phyloP scores from a whole-genome alignment of 2,329 filamentous ascomycete genomes.

The Venturia carpophila region DNA sequence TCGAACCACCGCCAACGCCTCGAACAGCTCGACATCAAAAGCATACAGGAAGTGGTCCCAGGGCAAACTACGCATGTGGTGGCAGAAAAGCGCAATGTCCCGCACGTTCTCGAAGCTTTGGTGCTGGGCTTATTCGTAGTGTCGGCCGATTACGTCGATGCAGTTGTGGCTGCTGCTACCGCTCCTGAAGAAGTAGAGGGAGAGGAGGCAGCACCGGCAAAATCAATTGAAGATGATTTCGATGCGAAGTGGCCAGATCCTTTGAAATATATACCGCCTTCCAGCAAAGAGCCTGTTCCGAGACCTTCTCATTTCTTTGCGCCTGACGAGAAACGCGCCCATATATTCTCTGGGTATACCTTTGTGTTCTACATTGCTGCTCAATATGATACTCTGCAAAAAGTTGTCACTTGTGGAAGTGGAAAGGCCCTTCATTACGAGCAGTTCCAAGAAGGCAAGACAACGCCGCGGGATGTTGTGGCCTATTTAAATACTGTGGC shows the following conservation, averaged over 20 bases:
- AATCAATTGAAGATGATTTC: slow-evolving; percentile 52
- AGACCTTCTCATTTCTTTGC: slow-evolving; percentile 61
- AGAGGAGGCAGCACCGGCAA: slow-evolving; percentile 26
- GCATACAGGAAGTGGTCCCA: slow-evolving; percentile 62
- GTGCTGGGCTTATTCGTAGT: slow-evolving; percentile 76
- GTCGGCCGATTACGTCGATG: slow-evolving; percentile 62
- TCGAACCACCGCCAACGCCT: slow-evolving; percentile 55
- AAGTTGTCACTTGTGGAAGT: slow-evolving; percentile 66
- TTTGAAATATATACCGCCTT: slow-evolving; percentile 61
- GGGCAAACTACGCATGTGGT: slow-evolving; percentile 78
- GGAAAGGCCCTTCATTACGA: slow-evolving; percentile 71
- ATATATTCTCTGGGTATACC: slow-evolving; percentile 77
- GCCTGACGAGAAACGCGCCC: slow-evolving; percentile 57
- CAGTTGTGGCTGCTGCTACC: slow-evolving; percentile 56
- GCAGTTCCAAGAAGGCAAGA: slow-evolving; percentile 50
- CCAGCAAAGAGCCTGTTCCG: slow-evolving; percentile 65
- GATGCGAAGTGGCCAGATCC: slow-evolving; percentile 70
- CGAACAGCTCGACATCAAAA: slow-evolving; percentile 84
- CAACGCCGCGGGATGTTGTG: slow-evolving; percentile 66
- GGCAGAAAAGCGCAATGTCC: slow-evolving; percentile 80
- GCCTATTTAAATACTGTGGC: slow-evolving; percentile 66
- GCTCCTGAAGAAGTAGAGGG: slow-evolving; percentile 19
- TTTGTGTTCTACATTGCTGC: slow-evolving; percentile 75
- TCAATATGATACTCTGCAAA: slow-evolving; percentile 69
- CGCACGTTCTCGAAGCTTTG: slow-evolving; percentile 78